Conservation (phyloP, 2,329 filamentous ascomycete species). For the Fusarium equiseti region DNA sequence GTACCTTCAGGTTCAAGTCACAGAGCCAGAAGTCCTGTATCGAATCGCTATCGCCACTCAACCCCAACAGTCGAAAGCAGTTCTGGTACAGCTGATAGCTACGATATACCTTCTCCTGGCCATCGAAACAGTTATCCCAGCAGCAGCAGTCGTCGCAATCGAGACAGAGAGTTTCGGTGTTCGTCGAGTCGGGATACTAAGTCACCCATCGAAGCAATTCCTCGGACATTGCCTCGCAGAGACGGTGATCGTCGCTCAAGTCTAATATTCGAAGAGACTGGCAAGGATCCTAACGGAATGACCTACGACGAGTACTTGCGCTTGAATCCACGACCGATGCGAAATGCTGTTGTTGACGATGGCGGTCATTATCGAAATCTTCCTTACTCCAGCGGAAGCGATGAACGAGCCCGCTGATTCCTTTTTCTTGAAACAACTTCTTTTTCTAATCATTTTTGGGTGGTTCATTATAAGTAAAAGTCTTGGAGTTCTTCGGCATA, state of each 20-base stretch:
- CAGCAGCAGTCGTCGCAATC: conserved; percentile 33
- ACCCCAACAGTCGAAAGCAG: conserved; percentile 26
- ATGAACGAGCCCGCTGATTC: conserved; percentile 18
- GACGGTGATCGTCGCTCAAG: conserved; percentile 34
- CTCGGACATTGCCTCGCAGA: conserved; percentile 28
- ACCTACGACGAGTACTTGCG: conserved; percentile 45
- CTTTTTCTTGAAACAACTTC: background rate
- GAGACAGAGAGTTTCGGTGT: conserved; percentile 48
- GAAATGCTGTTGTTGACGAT: conserved; percentile 34
- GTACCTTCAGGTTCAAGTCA: conserved; percentile 18
- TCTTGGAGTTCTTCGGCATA: conserved; percentile 1
- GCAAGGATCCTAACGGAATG: conserved; percentile 27
- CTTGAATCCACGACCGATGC: conserved; percentile 32
- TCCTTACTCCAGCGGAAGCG: conserved; percentile 20
- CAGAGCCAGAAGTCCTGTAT: conserved; percentile 38
- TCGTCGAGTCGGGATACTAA: conserved; percentile 45
- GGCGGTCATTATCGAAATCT: conserved; percentile 30
- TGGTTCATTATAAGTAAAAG: conserved; percentile 5
- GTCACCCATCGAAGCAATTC: conserved; percentile 29
- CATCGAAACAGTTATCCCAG: conserved; percentile 21
- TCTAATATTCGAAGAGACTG: conserved; percentile 31
- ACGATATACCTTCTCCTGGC: conserved; percentile 25
- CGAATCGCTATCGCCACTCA: conserved; percentile 41
- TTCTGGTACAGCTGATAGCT: conserved; percentile 21
- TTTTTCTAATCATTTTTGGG: background rate